A percentile compares a stretch with the other conserved stretches of the same genome.
Evolutionary conservation across 441 rosid species (phyloP).

Genomic region (Populus tomentosa): DNA sequence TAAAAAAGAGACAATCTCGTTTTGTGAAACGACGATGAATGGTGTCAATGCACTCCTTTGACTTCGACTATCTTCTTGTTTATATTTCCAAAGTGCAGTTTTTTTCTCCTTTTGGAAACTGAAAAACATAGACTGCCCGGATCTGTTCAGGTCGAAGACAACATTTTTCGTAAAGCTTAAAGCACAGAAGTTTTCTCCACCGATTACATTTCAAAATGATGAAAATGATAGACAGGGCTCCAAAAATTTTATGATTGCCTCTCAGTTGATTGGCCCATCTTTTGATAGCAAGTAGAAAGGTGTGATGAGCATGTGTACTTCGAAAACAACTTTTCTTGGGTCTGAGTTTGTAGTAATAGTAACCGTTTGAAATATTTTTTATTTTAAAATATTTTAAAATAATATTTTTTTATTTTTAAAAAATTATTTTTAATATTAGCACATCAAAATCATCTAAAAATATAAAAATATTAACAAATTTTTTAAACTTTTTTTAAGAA

Average conservation of each 20-base stretch:
- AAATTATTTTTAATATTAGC: too few species aligned
- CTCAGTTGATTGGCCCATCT: not conserved
- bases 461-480: too few species aligned
- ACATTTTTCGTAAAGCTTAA: not conserved
- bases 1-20: not conserved
- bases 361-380: too few species aligned
- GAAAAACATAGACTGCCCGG: not conserved
- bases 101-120: not conserved
- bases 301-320: not conserved
- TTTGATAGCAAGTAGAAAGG: not conserved
- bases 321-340: too few species aligned
- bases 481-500: too few species aligned
- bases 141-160: not conserved
- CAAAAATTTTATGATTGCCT: not conserved
- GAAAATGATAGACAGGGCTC: not conserved
- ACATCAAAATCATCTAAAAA: accelerated
- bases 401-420: too few species aligned
- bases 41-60: not conserved
- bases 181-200: not conserved
- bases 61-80: not conserved
- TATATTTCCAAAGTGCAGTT: not conserved
- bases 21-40: not conserved
- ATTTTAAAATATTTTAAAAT: too few species aligned
- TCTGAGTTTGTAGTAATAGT: too few species aligned
- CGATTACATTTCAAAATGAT: not conserved